Conservation (phyloP, 805 yeast genomes). For the Suhomyces xylopsoci region DNA sequence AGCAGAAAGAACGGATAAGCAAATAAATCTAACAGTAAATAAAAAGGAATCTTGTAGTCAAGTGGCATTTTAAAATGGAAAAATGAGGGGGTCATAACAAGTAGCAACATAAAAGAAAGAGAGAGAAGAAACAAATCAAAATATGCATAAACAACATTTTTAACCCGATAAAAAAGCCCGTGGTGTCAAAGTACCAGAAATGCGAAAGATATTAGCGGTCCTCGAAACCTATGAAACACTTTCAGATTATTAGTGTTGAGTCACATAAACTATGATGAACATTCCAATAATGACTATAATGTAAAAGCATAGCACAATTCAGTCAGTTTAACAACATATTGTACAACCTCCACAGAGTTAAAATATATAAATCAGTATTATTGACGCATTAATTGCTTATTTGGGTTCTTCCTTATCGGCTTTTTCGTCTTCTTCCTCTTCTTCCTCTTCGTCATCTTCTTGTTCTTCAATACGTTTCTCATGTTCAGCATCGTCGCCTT, state of each 20-base stretch:
- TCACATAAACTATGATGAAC: neutral
- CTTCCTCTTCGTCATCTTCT: conserved; percentile 18
- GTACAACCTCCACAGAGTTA: neutral
- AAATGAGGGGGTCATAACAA: neutral
- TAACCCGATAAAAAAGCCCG: neutral
- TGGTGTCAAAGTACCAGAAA: neutral
- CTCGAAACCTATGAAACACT: neutral
- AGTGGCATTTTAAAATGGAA: neutral
- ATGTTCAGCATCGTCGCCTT: conserved; percentile 17
- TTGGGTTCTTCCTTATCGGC: neutral
- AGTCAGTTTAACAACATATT: neutral
- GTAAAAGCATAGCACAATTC: neutral
- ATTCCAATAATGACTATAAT: neutral
- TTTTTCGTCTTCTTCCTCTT: neutral
- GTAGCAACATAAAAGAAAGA: neutral
- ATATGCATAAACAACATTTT: neutral
- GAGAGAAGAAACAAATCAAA: neutral
- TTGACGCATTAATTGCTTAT: neutral
- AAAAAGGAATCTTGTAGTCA: neutral
- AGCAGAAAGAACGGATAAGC: neutral
- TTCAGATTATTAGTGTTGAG: neutral
- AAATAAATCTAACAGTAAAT: neutral
- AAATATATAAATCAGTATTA: neutral
- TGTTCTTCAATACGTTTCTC: conserved; percentile 31
- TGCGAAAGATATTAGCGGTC: neutral